A percentile compares a stretch with the other conserved stretches of the same genome.
These are phyloP conservation scores for Lodderomyces pseudojiufengensis DNA, from an alignment of 1,139 yeast species.

Conservation along the genomic window DNA sequence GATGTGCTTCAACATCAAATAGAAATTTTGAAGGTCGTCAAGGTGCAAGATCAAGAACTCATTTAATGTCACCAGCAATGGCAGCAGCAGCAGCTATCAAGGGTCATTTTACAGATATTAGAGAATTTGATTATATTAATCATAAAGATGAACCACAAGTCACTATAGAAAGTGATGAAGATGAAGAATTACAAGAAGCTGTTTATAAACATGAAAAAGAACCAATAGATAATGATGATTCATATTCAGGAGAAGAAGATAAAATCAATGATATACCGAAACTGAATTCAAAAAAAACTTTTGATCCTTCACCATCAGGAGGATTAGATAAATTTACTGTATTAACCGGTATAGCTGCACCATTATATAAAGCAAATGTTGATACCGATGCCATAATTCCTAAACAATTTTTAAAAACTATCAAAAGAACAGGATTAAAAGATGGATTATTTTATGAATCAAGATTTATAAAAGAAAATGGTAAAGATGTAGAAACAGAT, in stretches of 20 bases:
- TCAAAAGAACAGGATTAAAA: conserved; percentile 91
- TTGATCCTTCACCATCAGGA: conserved; percentile 24
- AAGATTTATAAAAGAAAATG: conserved; percentile 71
- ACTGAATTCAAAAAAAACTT: conserved; percentile 26
- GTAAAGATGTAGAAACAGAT: conserved; percentile 79
- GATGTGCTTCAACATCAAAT: conserved; percentile 98
- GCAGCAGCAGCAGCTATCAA: conserved; percentile 97
- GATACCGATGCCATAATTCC: conserved; percentile 99
- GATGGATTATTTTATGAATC: conserved; percentile 88
- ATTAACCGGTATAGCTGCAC: conserved; percentile 86
- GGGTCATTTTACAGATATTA: conserved; percentile 88
- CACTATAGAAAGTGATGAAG: conserved; percentile 46
- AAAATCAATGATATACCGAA: conserved; percentile 56
- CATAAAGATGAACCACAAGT: conserved; percentile 64
- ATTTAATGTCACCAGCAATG: conserved; percentile 98
- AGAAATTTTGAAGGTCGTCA: conserved; percentile 99
- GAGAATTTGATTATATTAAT: conserved; percentile 66
- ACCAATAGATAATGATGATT: conserved; percentile 38
- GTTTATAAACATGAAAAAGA: conserved; percentile 69
- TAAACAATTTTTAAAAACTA: conserved; percentile 94
- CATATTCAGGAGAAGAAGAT: conserved; percentile 41
- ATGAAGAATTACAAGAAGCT: conserved; percentile 59
- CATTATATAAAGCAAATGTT: conserved; percentile 88
- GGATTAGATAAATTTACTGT: conserved; percentile 72
- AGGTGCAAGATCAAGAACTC: conserved; percentile 96